Evolutionary conservation across 768 basidiomycete species (phyloP), one percentile per base, ranked within the genome.

Genomic region (Russula lepida): DNA sequence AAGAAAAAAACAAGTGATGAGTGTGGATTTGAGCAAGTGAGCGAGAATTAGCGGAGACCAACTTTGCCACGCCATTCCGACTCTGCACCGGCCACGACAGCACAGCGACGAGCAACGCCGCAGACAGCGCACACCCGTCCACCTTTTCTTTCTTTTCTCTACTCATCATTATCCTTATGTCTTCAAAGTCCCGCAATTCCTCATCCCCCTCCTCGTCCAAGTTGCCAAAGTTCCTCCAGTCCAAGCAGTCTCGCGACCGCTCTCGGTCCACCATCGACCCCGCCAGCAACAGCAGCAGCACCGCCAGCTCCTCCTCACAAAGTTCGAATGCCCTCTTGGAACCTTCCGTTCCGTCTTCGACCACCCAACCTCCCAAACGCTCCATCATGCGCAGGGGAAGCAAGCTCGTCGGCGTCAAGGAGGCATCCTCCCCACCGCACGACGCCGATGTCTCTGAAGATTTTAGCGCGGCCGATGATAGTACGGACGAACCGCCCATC

Each of bases 171-270:
- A 53, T 56, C 53, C 33, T 59, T 49, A 83, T 82, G 82, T 76
- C 80, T 59, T 71, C 68, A 62, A 78, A 78, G 63, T 64, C 77
- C 47, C 79, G 79, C 69, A 72, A 74, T 56, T 72, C 75, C 23
- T 72, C 76, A 44, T 70, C 75, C 28, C 72, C 80, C 55, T 70
- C 77, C 68, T 64, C 72, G 56, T 81, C 83, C 37, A 87, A 85
- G 71, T 73, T 88, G 5, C 77, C 84, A 69, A 86, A 80, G 69
- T 86, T 88, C 67, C 76, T 88, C 9, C 84, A 86, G 69, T 60
- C 65, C 55, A 87, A 85, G 63, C 78, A 81, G 68, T 69, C 72
- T 33, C 78, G 85, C 48, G 85, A 86, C 73, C 75, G 85, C 63
- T 80, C 82, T 23, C 82, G 77, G 73, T 82, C 84, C 25, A 71